Percentiles rank a stretch among this genome's conserved stretches.
phyloP scores from a whole-genome alignment of 2,329 filamentous ascomycete species.

The Aspergillus hiratsukae region DNA sequence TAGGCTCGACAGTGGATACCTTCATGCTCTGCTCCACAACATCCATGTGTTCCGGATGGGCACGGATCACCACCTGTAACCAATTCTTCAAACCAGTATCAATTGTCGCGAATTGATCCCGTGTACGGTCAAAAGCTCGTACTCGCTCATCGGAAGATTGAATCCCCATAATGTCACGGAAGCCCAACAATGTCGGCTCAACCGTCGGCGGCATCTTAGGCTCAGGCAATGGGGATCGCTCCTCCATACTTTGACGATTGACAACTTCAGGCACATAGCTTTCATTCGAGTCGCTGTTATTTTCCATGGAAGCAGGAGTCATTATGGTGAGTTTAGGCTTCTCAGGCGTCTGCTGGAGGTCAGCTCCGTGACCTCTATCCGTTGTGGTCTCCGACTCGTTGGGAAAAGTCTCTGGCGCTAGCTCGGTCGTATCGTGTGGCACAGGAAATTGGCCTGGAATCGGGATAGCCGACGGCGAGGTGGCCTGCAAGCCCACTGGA shows the following conservation, averaged over 20 bases:
- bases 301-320: constrained; percentile 19
- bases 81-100: constrained; percentile 69
- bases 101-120: constrained; percentile 64
- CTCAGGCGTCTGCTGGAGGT: constrained; percentile 13
- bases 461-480: constrained; percentile 9
- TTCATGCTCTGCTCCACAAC: constrained; percentile 35
- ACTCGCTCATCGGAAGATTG: constrained; percentile 65
- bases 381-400: constrained; percentile 9
- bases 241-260: constrained; percentile 7
- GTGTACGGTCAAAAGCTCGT: constrained; percentile 66
- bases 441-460: constrained; percentile 20
- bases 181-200: constrained; percentile 50
- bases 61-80: constrained; percentile 47
- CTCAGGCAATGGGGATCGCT: constrained; percentile 7
- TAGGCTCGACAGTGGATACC: constrained; percentile 26
- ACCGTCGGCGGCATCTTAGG: constrained; percentile 14
- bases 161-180: constrained; percentile 73
- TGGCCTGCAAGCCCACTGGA: constrained; percentile 10
- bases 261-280: constrained; percentile 10
- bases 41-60: constrained; percentile 51
- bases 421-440: constrained; percentile 6
- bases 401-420: constrained; percentile 2
- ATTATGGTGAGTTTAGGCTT: constrained; percentile 30
- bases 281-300: constrained; percentile 12
- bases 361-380: constrained; percentile 1